phyloP scores from a whole-genome alignment of 2,329 filamentous ascomycete genomes.

The Fonsecaea pedrosoi region DNA sequence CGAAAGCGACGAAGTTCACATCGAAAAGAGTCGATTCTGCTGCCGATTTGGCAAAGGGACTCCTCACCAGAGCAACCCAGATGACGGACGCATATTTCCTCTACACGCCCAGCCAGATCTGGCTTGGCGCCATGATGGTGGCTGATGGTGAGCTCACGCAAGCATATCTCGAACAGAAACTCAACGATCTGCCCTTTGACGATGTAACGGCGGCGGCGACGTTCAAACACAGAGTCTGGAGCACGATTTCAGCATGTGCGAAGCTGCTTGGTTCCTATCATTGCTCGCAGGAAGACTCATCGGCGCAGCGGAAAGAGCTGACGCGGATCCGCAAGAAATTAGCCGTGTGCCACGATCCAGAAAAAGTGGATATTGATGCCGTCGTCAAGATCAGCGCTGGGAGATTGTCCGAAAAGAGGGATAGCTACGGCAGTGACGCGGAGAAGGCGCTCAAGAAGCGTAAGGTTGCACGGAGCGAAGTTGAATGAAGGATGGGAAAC shows the following conservation, averaged over 20 bases:
- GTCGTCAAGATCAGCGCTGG: constrained; percentile 26
- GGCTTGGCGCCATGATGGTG: constrained; percentile 79
- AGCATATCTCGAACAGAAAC: constrained; percentile 55
- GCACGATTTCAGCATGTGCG: constrained; percentile 49
- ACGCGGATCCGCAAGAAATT: constrained; percentile 58
- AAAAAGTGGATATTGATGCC: constrained; percentile 52
- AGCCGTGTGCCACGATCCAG: constrained; percentile 56
- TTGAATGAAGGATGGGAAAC: too few species aligned
- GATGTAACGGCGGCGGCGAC: constrained; percentile 10
- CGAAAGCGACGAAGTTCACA: constrained; percentile 16
- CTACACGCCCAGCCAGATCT: constrained; percentile 92
- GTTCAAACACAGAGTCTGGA: constrained; percentile 41
- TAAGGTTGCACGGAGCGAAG: too few species aligned
- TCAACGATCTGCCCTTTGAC: constrained; percentile 40
- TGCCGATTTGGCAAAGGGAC: constrained; percentile 73
- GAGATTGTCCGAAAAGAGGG: too few species aligned
- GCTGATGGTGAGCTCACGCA: constrained; percentile 65
- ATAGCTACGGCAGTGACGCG: too few species aligned
- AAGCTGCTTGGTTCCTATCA: constrained; percentile 49
- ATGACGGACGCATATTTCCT: constrained; percentile 97
- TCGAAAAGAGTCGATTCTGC: constrained; percentile 64
- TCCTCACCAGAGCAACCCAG: constrained; percentile 79
- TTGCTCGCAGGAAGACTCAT: constrained; percentile 39
- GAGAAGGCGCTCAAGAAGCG: too few species aligned
- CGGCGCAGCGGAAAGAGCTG: constrained; percentile 52